phyloP scores from a whole-genome alignment of 345 rosid species.

The Melaleuca quinquenervia region DNA sequence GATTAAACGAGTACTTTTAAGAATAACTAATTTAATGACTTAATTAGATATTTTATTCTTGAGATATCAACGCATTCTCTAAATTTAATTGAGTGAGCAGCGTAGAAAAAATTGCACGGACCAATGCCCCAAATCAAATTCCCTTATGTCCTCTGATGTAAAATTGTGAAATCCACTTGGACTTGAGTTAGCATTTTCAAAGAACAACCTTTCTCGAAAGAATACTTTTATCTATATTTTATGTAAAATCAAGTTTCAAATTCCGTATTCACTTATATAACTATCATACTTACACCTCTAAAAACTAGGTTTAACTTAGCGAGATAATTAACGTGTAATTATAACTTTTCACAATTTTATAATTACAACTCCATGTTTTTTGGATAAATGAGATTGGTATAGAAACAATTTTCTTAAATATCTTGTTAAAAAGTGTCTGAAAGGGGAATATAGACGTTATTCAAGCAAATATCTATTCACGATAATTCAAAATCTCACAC shows the following conservation, averaged over 20 bases:
- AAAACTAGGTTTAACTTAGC: background rate
- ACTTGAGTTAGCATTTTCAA: background rate
- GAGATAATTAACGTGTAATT: background rate
- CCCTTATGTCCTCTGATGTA: background rate
- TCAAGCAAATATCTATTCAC: background rate
- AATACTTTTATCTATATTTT: background rate
- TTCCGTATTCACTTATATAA: background rate
- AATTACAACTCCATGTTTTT: background rate
- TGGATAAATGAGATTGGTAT: background rate
- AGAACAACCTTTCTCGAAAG: background rate
- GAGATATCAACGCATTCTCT: accelerated
- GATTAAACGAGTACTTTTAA: background rate
- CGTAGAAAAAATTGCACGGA: background rate
- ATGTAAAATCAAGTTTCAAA: background rate
- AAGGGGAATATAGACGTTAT: background rate
- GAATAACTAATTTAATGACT: background rate
- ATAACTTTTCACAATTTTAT: background rate
- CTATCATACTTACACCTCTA: background rate
- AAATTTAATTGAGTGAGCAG: background rate
- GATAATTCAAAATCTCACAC: background rate
- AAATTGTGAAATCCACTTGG: background rate
- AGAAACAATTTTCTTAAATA: background rate
- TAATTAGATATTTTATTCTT: background rate
- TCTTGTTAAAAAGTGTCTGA: background rate
- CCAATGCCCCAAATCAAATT: background rate